Evolutionary conservation across 805 yeast genomes (phyloP).

Genomic region (Lachancea mirantina): DNA sequence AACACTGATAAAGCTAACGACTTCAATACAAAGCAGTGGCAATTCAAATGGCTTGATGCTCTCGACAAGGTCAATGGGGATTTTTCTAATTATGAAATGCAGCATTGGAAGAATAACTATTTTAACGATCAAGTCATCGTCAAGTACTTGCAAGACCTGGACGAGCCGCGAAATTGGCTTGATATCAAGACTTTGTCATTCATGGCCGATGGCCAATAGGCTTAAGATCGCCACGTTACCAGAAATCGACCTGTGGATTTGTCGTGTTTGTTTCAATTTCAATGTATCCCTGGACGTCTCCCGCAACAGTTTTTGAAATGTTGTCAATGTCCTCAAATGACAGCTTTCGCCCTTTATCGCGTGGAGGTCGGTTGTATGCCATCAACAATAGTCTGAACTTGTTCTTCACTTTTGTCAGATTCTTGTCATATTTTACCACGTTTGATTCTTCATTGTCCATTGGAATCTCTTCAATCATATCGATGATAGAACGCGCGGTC

Average conservation of each 20-base stretch:
- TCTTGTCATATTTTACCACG: constrained; percentile 49
- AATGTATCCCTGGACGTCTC: constrained; percentile 27
- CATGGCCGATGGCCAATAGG: constrained; percentile 12
- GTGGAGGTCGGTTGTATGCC: constrained; percentile 21
- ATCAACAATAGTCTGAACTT: constrained; percentile 49
- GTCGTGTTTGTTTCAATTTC: constrained; percentile 27
- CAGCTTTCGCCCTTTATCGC: constrained; percentile 14
- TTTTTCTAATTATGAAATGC: constrained; percentile 47
- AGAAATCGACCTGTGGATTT: too few relatives aligned
- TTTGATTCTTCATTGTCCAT: constrained; percentile 45
- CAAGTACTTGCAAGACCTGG: constrained; percentile 22
- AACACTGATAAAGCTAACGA: constrained; percentile 17
- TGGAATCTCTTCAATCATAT: constrained; percentile 28
- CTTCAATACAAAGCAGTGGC: constrained; percentile 31
- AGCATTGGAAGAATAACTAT: constrained; percentile 44
- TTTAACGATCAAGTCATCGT: constrained; percentile 43
- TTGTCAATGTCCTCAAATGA: constrained; percentile 32
- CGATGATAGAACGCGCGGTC: constrained; percentile 20
- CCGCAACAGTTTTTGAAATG: constrained; percentile 25
- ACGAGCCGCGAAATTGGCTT: constrained; percentile 22
- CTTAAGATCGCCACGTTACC: constrained; percentile 1
- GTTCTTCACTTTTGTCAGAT: constrained; percentile 49
- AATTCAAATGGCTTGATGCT: constrained; percentile 36
- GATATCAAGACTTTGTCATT: constrained; percentile 21
- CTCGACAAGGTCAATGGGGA: constrained; percentile 38